Evolutionary conservation across 1,284 basidiomycete genomes (phyloP), one percentile per base, ranked within the genome.

Genomic region (Ganoderma sinense): DNA sequence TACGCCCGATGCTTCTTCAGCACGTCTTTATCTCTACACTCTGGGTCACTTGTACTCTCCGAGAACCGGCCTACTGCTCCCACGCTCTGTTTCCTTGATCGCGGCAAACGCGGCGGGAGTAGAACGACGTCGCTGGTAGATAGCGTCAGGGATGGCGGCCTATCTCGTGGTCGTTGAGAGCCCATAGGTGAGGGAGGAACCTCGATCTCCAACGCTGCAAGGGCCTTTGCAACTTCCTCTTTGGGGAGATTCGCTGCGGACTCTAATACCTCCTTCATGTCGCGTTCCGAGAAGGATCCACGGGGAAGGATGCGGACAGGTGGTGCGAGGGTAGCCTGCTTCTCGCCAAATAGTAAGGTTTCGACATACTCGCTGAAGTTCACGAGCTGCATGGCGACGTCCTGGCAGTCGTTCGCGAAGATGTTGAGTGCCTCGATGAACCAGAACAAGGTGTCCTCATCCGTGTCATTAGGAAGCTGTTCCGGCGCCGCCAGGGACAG

Each of bases 401-500:
- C 71, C 2, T 67, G 61, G 62, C 65, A 74, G 40, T 74, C 73
- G 62, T 71, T 60, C 29, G 69, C 61, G 33, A 74, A 68, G 16
- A 72, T 55, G 59, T 74, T 72, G 43, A 74, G 69, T 14, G 70
- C 73, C 62, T 72, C 71, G 40, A 70, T 33, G 65, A 74, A 65
- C 70, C 70, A 72, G 61, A 72, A 71, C 20, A 62, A 61, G 39
- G 62, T 62, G 64, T 74, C 73, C 26, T 72, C 70, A 60, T 74
- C 73, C 55, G 71, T 59, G 10, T 64, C 69, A 18, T 66, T 62
- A 18, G 64, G 56, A 7, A 61, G 58, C 16, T 65, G 62, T 0
- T 59, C 53, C 13, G 64, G 39, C 41, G 56, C 26, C 2, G 64
- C 69, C 18, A 55, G 62, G 0, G 67, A 60, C 1, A 74, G 62